Base-by-base conservation (phyloP, 257 asterid genomes). In the Przewalskia tangutica region DNA sequence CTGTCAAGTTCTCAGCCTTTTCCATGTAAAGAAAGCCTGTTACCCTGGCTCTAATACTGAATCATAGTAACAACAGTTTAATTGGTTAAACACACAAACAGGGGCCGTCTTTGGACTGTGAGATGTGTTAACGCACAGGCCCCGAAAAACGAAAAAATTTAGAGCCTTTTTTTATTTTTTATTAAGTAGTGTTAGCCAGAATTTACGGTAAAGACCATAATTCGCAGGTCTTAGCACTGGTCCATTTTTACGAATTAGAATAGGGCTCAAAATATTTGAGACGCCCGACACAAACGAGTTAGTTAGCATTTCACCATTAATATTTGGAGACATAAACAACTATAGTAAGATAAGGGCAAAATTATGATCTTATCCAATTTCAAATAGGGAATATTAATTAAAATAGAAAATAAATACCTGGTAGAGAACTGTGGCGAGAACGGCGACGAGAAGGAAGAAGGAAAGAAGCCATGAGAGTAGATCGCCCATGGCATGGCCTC, bases 381-480 rank as follows among this genome's bases (percentile, higher is more conserved):
- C 20, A 65, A 34, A 76, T 32, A 59, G 80, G 54, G 58, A 14
- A 38, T 73, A 23, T 5, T 53, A 11, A 70, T 62, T 66, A 53
- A 9, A 17, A 56, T 27, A 9, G 27, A 0, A 46, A 3, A 7
- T 14, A 71, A 14, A 34, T 32, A 95, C 98, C 98, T 95, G 97
- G 89, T 82, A 93, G 82, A 95, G 89, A 36, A 95, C 84, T 86
- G 89, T 83, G 83, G 90, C 86, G 71, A 93, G 90, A 71, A 93
- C 90, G 53, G 88, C 89, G 63, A 95, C 82, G 77, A 89, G 90
- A 6, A 89, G 71, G 90, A 95, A 89, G 91, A 95, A 92, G 94
- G 92, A 92, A 53, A 91, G 89, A 58, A 95, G 84, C 99, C 98
- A 95, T 16, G 91, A 88, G 86, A 88, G 89, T 48, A 89, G 85